Evolutionary conservation across 305 asterid genomes (phyloP).

Genomic region (Coffea humblotiana): DNA sequence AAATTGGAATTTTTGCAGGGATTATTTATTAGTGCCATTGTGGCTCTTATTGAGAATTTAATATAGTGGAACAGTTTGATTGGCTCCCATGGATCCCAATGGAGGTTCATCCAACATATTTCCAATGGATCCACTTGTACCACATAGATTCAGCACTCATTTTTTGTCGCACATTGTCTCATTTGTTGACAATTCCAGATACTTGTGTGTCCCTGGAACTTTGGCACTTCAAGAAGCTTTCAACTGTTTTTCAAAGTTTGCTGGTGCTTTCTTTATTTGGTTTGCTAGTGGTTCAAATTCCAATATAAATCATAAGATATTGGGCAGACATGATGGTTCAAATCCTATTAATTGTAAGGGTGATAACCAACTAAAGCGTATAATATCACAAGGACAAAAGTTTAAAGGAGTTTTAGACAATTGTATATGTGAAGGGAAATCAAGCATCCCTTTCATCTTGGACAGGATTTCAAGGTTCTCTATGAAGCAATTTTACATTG

Average conservation of each 20-base stretch:
- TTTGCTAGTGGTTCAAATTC: slow-evolving; percentile 61
- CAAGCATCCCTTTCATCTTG: slow-evolving; percentile 43
- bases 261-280: slow-evolving; percentile 74
- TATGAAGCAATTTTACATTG: slow-evolving; percentile 50
- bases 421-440: slow-evolving; percentile 37
- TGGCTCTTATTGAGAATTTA: slow-evolving; percentile 8
- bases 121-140: slow-evolving; percentile 62
- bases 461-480: slow-evolving; percentile 60
- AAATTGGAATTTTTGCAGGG: not conserved
- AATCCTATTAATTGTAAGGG: slow-evolving; percentile 30
- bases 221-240: slow-evolving; percentile 72
- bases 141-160: slow-evolving; percentile 40
- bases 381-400: slow-evolving; percentile 43
- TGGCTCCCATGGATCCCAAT: slow-evolving; percentile 51
- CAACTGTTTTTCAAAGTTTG: slow-evolving; percentile 61
- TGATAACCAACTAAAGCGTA: slow-evolving; percentile 42
- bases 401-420: slow-evolving; percentile 40
- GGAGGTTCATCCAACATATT: slow-evolving; percentile 50
- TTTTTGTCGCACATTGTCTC: slow-evolving; percentile 52
- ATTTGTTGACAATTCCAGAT: slow-evolving; percentile 56
- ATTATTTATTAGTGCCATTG: not conserved
- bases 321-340: slow-evolving; percentile 37
- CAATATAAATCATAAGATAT: slow-evolving; percentile 31
- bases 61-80: slow-evolving; percentile 45
- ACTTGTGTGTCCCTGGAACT: slow-evolving; percentile 58